Evolutionary conservation across 495 filamentous ascomycete genomes (phyloP), one percentile per base, ranked within the genome.

Genomic region (Aspergillus sclerotiicarbonarius): DNA sequence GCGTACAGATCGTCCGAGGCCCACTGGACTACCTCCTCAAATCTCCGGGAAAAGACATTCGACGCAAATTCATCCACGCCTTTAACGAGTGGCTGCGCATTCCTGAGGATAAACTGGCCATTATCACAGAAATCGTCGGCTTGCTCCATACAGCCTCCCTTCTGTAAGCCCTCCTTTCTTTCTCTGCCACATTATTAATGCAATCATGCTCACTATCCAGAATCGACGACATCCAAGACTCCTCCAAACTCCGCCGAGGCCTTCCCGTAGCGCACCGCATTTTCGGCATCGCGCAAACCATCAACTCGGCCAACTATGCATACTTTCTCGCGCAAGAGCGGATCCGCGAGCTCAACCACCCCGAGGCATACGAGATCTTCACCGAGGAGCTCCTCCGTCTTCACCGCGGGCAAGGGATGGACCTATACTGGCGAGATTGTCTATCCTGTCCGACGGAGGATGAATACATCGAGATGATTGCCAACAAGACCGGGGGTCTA

Each of bases 381-480:
- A 84, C 83, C 4, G 87, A 92, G 41, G 92, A 95, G 67, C 76
- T 96, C 8, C 67, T 92, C 33, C 89, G 92, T 68, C 82, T 97
- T 12, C 90, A 96, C 71, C 78, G 88, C 25, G 93, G 93, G 6
- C 93, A 98, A 65, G 90, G 93, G 44, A 90, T 95, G 87, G 92
- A 98, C 64, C 80, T 98, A 31, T 94, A 87, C 77, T 98, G 93
- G 93, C 79, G 90, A 7, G 90, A 96, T 71, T 86, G 85, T 3
- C 72, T 95, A 29, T 89, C 82, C 13, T 94, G 89, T 70, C 92
- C 92, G n/a, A 87, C 83, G 20, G 90, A 92, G 70, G 88, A 91
- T 52, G 90, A 96, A 63, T 98, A 98, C 71, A 79, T 96, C 8
- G 88, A 92, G 65, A 96, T 96, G 92, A 90, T 96, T 19, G 79